Evolutionary conservation across 2,329 filamentous ascomycete genomes (phyloP).

Genomic region (Penicillium sclerotiorum): DNA sequence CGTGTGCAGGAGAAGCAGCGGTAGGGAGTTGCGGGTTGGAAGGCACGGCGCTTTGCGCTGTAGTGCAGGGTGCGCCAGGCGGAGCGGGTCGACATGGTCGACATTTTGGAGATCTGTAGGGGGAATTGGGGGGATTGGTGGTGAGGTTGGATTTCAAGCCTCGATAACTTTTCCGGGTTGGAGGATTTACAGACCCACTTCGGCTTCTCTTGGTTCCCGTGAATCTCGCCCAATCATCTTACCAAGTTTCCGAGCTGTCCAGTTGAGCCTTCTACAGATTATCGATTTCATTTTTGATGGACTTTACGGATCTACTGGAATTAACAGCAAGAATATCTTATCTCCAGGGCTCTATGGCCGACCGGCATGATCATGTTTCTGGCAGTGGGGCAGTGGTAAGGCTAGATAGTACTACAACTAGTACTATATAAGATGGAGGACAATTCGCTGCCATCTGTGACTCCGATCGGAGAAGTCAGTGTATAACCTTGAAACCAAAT

Average conservation of each 20-base stretch:
- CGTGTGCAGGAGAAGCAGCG: slow-evolving; percentile 56
- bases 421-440: too few relatives aligned
- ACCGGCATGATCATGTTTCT: too few relatives aligned
- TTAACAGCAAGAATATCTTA: not conserved
- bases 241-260: slow-evolving; percentile 4
- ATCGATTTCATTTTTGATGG: not conserved
- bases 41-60: slow-evolving; percentile 34
- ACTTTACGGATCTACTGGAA: not conserved
- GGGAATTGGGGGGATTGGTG: slow-evolving; percentile 6
- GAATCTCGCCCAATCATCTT: slow-evolving; percentile 17
- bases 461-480: too few relatives aligned
- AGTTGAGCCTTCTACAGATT: not conserved
- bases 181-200: slow-evolving; percentile 19
- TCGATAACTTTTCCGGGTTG: slow-evolving; percentile 21
- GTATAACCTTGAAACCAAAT: too few relatives aligned
- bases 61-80: slow-evolving; percentile 41
- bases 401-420: too few relatives aligned
- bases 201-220: not conserved
- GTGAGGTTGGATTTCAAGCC: not conserved
- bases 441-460: too few relatives aligned
- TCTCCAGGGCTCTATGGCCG: slow-evolving; percentile 5
- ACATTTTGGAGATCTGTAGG: too few relatives aligned
- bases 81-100: slow-evolving; percentile 36
- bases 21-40: slow-evolving; percentile 37
- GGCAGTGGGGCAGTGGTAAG: too few relatives aligned